These are phyloP conservation scores for Anaeramoeba ignava DNA, from an alignment of 78 protist species.

Conservation along the genomic window DNA sequence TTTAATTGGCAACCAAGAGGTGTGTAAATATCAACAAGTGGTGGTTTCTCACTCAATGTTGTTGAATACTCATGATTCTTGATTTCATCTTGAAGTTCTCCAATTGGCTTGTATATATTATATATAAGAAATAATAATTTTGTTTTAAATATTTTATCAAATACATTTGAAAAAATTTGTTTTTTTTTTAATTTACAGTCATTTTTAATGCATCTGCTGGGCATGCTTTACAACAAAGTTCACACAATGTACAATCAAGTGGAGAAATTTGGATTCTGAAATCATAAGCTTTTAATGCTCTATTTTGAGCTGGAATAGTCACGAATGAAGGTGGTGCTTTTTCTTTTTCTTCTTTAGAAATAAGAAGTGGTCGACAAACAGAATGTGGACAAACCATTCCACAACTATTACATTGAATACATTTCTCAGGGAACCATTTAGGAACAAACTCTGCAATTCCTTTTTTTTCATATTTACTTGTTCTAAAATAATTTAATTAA, in stretches of 20 bases:
- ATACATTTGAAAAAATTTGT: too few relatives aligned
- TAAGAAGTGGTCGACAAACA: background rate
- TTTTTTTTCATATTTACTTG: background rate
- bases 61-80: too few relatives aligned
- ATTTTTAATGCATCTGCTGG: too few relatives aligned
- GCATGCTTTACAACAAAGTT: constrained; percentile 38
- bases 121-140: too few relatives aligned
- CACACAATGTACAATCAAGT: constrained; percentile 55
- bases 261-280: constrained; percentile 42
- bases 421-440: background rate
- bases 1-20: too few relatives aligned
- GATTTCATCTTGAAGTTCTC: too few relatives aligned
- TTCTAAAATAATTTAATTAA: background rate
- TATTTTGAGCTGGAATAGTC: background rate
- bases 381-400: background rate
- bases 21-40: too few relatives aligned
- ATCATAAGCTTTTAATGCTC: background rate
- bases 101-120: too few relatives aligned
- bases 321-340: background rate
- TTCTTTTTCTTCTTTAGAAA: background rate
- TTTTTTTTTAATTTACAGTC: too few relatives aligned
- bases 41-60: too few relatives aligned
- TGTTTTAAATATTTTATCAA: too few relatives aligned
- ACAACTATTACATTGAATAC: background rate
- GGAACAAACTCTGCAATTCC: background rate